phyloP scores from a whole-genome alignment of 768 basidiomycete genomes.

The Calvatia gigantea region DNA sequence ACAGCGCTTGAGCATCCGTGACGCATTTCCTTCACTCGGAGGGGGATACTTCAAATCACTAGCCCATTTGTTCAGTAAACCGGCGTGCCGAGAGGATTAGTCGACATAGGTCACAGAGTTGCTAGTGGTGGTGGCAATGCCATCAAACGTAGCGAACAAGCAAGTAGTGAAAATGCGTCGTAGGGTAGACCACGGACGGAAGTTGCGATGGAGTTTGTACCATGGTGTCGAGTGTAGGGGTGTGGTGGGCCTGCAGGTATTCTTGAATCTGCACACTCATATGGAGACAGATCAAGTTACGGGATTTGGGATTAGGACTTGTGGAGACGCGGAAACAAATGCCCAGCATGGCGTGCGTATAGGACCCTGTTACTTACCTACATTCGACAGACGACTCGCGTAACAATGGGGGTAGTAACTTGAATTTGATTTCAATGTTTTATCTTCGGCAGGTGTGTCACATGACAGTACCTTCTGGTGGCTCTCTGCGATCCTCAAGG shows the following conservation, averaged over 20 bases:
- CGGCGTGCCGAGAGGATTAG: constrained; percentile 73
- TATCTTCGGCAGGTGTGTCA: too few relatives aligned
- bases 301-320: too few relatives aligned
- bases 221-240: constrained; percentile 84
- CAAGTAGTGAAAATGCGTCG: constrained; percentile 64
- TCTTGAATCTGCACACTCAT: constrained; percentile 81
- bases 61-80: constrained; percentile 85
- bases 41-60: constrained; percentile 56
- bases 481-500: too few relatives aligned
- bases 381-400: too few relatives aligned
- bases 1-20: constrained; percentile 42
- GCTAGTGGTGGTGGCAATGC: constrained; percentile 71
- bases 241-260: constrained; percentile 75
- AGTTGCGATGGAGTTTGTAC: constrained; percentile 73
- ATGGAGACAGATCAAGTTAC: too few relatives aligned
- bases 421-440: too few relatives aligned
- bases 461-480: too few relatives aligned
- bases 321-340: too few relatives aligned
- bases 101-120: constrained; percentile 90
- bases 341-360: too few relatives aligned
- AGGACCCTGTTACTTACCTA: too few relatives aligned
- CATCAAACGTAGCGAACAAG: constrained; percentile 75
- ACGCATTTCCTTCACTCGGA: constrained; percentile 37
- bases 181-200: constrained; percentile 73
- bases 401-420: too few relatives aligned